A percentile compares a stretch with the other conserved stretches of the same genome.
These are phyloP conservation scores for Monilinia fructicola DNA, from an alignment of 2,329 filamentous ascomycete genomes.

Conservation along the genomic window DNA sequence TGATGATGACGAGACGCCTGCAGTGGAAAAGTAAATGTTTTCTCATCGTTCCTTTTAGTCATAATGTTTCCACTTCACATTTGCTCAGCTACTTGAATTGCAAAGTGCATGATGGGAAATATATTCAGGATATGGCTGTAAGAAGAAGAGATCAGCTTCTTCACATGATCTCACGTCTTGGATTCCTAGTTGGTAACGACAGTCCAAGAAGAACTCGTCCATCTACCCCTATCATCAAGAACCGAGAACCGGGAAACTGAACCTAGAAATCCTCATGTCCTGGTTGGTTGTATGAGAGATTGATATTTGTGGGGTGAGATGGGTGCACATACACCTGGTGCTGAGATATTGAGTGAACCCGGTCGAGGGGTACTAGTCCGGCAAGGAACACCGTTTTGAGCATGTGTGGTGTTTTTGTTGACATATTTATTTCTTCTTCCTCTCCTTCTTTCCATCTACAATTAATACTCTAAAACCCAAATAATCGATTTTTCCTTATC, in stretches of 20 bases:
- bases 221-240: no score
- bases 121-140: no score
- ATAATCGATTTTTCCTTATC: background rate
- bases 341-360: constrained; percentile 34
- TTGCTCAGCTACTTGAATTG: no score
- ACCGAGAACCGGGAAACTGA: no score
- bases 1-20: background rate
- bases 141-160: no score
- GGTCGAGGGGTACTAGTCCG: constrained; percentile 13
- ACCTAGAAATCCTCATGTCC: constrained; percentile 2
- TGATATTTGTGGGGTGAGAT: background rate
- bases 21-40: no score
- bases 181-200: no score
- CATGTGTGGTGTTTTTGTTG: constrained; percentile 8
- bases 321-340: constrained; percentile 31
- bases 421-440: background rate
- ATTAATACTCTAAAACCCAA: background rate
- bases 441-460: background rate
- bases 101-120: no score
- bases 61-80: no score
- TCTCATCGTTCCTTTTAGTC: no score
- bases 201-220: no score
- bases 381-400: constrained; percentile 10
- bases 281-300: constrained; percentile 17
- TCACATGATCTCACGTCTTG: no score